A percentile compares a stretch with the other conserved stretches of the same genome.
These are phyloP conservation scores for Fragaria iinumae DNA, from an alignment of 306 rosid genomes.

Conservation along the genomic window DNA sequence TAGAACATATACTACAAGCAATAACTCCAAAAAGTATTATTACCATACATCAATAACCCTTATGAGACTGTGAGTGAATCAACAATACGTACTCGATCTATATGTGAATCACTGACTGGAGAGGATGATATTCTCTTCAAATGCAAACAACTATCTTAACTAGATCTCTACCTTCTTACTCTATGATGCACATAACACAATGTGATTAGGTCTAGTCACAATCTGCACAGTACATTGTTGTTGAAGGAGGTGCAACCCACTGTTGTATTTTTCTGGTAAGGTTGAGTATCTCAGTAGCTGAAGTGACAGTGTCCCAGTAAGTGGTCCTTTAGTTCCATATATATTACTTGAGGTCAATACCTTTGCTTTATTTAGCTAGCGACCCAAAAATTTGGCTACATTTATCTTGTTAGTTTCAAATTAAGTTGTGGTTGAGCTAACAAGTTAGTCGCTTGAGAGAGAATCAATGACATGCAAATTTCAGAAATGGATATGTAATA, in stretches of 20 bases:
- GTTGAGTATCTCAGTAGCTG: conserved; percentile 6
- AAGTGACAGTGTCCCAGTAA: not conserved
- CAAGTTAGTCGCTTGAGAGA: no score
- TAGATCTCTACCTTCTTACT: not conserved
- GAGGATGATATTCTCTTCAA: no score
- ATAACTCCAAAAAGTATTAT: no score
- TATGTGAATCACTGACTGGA: no score
- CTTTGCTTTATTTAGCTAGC: not conserved
- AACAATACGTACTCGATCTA: no score
- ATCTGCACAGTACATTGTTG: not conserved
- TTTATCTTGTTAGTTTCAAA: not conserved
- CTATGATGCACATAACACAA: not conserved
- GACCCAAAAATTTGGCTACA: not conserved
- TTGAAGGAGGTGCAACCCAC: not conserved
- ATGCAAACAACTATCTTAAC: no score
- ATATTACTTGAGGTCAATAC: not conserved
- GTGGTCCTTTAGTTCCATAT: not conserved
- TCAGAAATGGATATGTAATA: not conserved
- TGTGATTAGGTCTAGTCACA: not conserved
- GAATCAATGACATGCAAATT: not conserved
- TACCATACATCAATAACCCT: no score
- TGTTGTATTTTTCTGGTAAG: not conserved
- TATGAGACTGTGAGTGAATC: no score
- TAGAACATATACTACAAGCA: no score
- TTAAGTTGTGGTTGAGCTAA: conserved; percentile 2